phyloP scores from a whole-genome alignment of 495 filamentous ascomycete genomes.

The Penicillium turbatum region DNA sequence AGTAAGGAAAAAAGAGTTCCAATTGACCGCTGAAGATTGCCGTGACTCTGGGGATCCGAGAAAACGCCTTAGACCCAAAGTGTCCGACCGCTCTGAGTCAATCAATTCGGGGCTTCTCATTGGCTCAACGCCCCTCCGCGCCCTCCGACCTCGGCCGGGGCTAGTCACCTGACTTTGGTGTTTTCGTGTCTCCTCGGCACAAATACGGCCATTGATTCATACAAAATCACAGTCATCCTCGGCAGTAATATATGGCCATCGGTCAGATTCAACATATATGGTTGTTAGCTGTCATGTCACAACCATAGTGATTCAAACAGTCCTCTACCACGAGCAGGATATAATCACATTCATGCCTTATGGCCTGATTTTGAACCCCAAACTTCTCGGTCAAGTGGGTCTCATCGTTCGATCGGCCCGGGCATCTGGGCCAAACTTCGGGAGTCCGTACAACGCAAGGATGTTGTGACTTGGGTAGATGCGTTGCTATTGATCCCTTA shows the following conservation, averaged over 20 bases:
- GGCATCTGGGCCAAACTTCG: conserved; percentile 1
- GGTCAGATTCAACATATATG: neutral
- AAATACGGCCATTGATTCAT: neutral
- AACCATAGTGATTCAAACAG: neutral
- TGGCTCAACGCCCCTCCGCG: conserved; percentile 21
- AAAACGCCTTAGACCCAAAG: conserved; percentile 24
- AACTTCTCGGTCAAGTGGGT: conserved; percentile 3
- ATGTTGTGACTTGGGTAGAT: neutral
- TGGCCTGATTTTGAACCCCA: conserved; percentile 1
- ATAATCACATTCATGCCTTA: neutral
- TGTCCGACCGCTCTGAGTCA: conserved; percentile 23
- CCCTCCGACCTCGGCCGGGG: conserved; percentile 35
- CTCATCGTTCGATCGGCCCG: conserved; percentile 1
- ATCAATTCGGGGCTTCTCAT: conserved; percentile 28
- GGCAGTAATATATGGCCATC: neutral
- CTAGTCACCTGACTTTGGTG: conserved; percentile 4
- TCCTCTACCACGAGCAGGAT: too few species aligned
- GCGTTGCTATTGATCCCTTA: neutral
- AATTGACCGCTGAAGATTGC: conserved; percentile 20
- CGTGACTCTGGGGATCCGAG: conserved; percentile 26
- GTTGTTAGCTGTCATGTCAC: neutral
- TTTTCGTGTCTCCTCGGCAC: conserved; percentile 10
- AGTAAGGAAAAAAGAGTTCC: conserved; percentile 14
- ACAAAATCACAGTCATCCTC: neutral
- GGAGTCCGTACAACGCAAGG: neutral